Evolutionary conservation across 2,329 filamentous ascomycete species (phyloP), one percentile per base, ranked within the genome.

Genomic region (Xylariales sp.): DNA sequence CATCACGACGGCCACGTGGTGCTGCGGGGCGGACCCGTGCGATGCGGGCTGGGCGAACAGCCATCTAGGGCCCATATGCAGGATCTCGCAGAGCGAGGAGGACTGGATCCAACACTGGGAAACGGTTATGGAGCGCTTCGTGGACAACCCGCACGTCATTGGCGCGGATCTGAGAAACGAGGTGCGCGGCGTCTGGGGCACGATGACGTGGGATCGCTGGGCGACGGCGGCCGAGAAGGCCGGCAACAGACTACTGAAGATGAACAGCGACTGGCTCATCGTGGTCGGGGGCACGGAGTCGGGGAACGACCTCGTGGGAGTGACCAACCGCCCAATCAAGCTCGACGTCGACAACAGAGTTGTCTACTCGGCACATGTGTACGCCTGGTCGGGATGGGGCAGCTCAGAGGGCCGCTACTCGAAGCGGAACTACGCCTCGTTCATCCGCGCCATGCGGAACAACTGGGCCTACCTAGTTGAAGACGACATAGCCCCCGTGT

Each of bases 371-470:
- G 73, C 78, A 2, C 82, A 86, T 57, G 80, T 84, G 16, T 85
- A 86, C 57, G 67, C 70, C 22, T 86, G 82, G 82, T 84, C 79
- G 12, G 82, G 82, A 42, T 86, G 82, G 82, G 80, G 80, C 27
- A 77, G 72, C 50, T 56, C 68, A 46, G 73, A 69, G 21, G 78
- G 78, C 3, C 73, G 78, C 4, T 86, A 80, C 57, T 68, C 74
- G 7, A 74, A 75, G 58, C 73, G 81, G 5, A 64, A 64, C 21
- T 86, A 84, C 56, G 63, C 67, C 9, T 79, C 76, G n/a, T 85
- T 86, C 53, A 74, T 70, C 19, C 58, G 67, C 40, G 69, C 79
- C 38, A 84, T 85, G 81, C 67, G 72, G 19, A 58, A 69, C 46
- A 83, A 83, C 58, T 86, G 82, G 82, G 80, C 65, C 3, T 86